A percentile compares a stretch with the other conserved stretches of the same genome.
These are phyloP conservation scores for Melampsora larici-populina DNA, from an alignment of 1,284 basidiomycete genomes.

Conservation along the genomic window DNA sequence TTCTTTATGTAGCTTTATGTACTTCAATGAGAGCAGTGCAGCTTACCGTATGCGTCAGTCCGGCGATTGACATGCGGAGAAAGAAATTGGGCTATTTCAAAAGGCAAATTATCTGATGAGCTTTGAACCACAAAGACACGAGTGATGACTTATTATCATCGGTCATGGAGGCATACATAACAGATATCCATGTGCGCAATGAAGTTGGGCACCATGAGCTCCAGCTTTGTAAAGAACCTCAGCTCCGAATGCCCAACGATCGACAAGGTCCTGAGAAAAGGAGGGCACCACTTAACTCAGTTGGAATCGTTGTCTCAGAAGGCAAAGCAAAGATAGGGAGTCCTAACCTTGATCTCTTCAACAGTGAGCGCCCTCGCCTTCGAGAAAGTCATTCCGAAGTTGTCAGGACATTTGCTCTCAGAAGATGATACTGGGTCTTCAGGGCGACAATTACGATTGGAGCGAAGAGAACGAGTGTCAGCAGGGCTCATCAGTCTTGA, in stretches of 20 bases:
- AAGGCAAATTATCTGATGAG: background rate
- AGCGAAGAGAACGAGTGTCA: slow-evolving; percentile 45
- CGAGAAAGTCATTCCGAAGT: too few relatives aligned
- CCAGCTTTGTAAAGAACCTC: slow-evolving; percentile 54
- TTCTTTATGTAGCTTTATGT: background rate
- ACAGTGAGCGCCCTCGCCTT: slow-evolving; percentile 51
- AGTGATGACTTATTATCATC: background rate
- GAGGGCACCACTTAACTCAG: background rate
- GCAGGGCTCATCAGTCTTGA: slow-evolving; percentile 42
- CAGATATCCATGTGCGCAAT: slow-evolving; percentile 53
- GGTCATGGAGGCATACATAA: background rate
- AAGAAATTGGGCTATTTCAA: slow-evolving; percentile 49
- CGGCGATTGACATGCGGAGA: slow-evolving; percentile 54
- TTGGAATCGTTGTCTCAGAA: background rate
- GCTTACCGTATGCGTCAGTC: slow-evolving; percentile 54
- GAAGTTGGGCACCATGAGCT: slow-evolving; percentile 54
- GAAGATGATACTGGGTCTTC: slow-evolving; percentile 50
- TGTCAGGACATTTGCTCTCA: slow-evolving; percentile 32
- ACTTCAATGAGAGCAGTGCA: background rate
- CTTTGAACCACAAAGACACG: background rate
- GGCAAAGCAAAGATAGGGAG: background rate
- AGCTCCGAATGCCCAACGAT: slow-evolving; percentile 55
- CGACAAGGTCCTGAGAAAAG: slow-evolving; percentile 48
- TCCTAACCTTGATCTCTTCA: slow-evolving; percentile 50
- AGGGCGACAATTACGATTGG: background rate